Base-by-base conservation (phyloP, 331 rosid genomes). In the Phaseolus coccineus region DNA sequence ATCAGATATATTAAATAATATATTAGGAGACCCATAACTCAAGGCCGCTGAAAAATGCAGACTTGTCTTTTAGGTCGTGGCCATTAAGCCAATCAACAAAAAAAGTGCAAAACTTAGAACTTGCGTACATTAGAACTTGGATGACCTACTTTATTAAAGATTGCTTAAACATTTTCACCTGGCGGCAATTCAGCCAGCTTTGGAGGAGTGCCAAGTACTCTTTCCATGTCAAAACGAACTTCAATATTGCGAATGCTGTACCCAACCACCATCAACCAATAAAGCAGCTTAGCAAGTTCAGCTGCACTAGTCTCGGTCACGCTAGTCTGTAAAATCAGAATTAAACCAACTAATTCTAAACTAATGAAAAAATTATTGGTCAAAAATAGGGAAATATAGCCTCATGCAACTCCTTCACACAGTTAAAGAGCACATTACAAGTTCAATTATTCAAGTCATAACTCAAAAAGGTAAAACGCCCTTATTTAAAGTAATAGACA, bases 191-290 rank as follows among this genome's bases (percentile, higher is more conserved):
- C 99, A 72, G 94, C 97, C 11, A 91, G 77, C 90, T 93, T 96
- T 16, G 96, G 88, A 48, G 97, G 83, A 77, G 88, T 82, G 59
- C 94, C 98, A 40, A 96, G 98, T 82, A 96, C 94, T 82, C 99
- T 80, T 85, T 96, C 99, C 99, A 96, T 93, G 77, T 96, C 98
- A 69, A 81, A 89, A 25, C 98, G 98, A 86, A 96, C 97, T 87
- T 96, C 99, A 31, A 96, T 93, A 83, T 93, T 91, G 74, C 99
- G 97, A 67, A 96, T 80, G 89, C 99, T 87, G 87, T 96, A 96
- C 31, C 97, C 98, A 0, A 96, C 99, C 74, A 96, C 97, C 98
- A 96, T 96, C 76, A 96, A 84, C 99, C 99, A 93, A 78, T 85
- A 96, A 44, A 96, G 88, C 84, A 96, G 90, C 79, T 93, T 96